These are phyloP conservation scores for Globisporangium splendens DNA, from an alignment of 352 stramenopile species.

Conservation along the genomic window DNA sequence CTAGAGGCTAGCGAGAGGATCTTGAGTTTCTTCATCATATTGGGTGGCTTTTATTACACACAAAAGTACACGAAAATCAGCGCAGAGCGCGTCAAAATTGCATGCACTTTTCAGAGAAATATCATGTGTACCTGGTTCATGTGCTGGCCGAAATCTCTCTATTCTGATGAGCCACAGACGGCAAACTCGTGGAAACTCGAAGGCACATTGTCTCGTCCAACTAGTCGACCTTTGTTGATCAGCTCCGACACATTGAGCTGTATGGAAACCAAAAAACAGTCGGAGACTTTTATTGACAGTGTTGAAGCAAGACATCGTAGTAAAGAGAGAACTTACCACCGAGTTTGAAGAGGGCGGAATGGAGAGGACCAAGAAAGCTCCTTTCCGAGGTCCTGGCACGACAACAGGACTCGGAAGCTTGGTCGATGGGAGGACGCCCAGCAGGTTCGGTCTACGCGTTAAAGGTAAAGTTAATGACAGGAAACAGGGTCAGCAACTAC, in stretches of 20 bases:
- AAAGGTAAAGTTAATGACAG: no score
- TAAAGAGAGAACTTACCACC: conserved; percentile 20
- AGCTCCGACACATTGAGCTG: conserved; percentile 56
- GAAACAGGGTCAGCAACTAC: no score
- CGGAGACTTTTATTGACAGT: background rate
- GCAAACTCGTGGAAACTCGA: conserved; percentile 58
- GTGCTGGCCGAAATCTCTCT: conserved; percentile 37
- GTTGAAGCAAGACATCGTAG: background rate
- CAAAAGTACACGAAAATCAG: no score
- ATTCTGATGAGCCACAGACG: conserved; percentile 38
- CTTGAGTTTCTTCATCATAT: conserved; percentile 51
- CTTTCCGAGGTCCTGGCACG: conserved; percentile 39
- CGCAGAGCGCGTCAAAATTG: conserved; percentile 9
- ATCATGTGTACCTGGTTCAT: conserved; percentile 21
- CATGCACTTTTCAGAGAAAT: background rate
- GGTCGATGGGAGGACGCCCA: conserved; percentile 42
- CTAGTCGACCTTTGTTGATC: conserved; percentile 43
- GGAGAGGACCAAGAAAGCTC: conserved; percentile 43
- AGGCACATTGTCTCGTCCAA: conserved; percentile 47
- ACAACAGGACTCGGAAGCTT: conserved; percentile 48
- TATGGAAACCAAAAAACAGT: background rate
- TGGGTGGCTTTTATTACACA: conserved; percentile 5
- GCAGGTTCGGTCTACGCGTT: conserved; percentile 24
- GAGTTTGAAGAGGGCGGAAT: conserved; percentile 33
- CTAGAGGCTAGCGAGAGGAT: conserved; percentile 39